A percentile compares a stretch with the other conserved stretches of the same genome.
phyloP scores from a whole-genome alignment of 2,329 filamentous ascomycete species.

The Thielaviopsis euricoi region DNA sequence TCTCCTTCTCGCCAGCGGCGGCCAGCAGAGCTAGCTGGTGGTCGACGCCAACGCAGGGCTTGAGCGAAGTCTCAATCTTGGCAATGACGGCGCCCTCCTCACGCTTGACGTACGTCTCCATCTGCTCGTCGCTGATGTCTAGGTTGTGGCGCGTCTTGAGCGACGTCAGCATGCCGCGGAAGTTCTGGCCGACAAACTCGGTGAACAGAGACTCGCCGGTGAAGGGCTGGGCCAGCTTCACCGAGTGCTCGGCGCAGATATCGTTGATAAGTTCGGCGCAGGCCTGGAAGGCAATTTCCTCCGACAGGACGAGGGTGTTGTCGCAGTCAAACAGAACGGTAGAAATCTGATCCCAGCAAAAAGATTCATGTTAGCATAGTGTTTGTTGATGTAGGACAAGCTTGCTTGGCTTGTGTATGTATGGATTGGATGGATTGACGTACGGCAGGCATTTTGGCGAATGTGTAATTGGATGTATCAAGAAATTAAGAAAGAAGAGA shows the following conservation, averaged over 20 bases:
- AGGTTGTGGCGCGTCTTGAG: conserved; percentile 66
- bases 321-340: conserved; percentile 63
- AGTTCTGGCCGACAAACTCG: conserved; percentile 88
- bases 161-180: conserved; percentile 73
- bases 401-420: too few relatives aligned
- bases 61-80: conserved; percentile 53
- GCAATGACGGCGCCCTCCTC: conserved; percentile 75
- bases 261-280: conserved; percentile 81
- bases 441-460: conserved; percentile 10
- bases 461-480: neutral
- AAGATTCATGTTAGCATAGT: neutral
- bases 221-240: conserved; percentile 43
- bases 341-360: conserved; percentile 38
- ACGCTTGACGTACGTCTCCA: conserved; percentile 55
- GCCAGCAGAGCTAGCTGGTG: conserved; percentile 49
- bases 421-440: neutral
- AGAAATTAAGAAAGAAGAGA: neutral
- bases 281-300: conserved; percentile 80
- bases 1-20: conserved; percentile 44
- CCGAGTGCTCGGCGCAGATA: conserved; percentile 52
- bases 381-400: neutral
- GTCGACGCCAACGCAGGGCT: conserved; percentile 53
- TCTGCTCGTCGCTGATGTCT: conserved; percentile 46
- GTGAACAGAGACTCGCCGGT: conserved; percentile 62
- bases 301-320: conserved; percentile 87